Evolutionary conservation across 176 grass and related monocot genomes (phyloP).

Genomic region (Lolium multiflorum): DNA sequence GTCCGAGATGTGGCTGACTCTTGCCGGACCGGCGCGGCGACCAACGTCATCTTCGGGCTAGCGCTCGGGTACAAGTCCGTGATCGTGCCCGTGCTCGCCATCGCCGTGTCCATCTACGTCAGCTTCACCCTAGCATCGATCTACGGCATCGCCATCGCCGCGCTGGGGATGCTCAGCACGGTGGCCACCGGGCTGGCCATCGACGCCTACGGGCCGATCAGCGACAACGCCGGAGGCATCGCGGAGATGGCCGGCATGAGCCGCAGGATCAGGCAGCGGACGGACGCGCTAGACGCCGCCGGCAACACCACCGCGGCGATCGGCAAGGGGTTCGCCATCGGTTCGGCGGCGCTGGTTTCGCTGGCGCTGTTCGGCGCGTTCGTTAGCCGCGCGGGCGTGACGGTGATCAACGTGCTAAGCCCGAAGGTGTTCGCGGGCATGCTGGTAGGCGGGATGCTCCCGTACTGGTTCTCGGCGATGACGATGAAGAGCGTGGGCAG

Average conservation of each 20-base stretch:
- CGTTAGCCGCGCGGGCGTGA: constrained; percentile 67
- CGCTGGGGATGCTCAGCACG: constrained; percentile 90
- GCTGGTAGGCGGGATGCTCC: constrained; percentile 81
- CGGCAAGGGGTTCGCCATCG: constrained; percentile 90
- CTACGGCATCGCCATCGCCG: constrained; percentile 76
- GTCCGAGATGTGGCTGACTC: constrained; percentile 67
- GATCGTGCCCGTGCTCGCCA: constrained; percentile 69
- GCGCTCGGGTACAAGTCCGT: constrained; percentile 83
- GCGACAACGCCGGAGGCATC: constrained; percentile 89
- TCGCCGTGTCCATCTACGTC: constrained; percentile 61
- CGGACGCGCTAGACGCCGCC: constrained; percentile 86
- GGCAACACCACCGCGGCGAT: constrained; percentile 88
- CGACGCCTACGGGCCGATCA: constrained; percentile 82
- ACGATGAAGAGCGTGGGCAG: constrained; percentile 86
- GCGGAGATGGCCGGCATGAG: constrained; percentile 85
- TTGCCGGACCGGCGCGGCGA: constrained; percentile 83
- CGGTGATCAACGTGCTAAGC: constrained; percentile 58
- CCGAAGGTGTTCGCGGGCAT: constrained; percentile 73
- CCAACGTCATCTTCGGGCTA: constrained; percentile 86
- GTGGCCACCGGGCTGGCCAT: constrained; percentile 70
- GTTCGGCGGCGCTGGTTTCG: constrained; percentile 82
- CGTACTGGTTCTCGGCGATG: constrained; percentile 94
- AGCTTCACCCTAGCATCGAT: constrained; percentile 69
- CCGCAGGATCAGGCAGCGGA: constrained; percentile 35
- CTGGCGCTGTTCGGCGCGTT: constrained; percentile 84